phyloP scores from a whole-genome alignment of 2,329 filamentous ascomycete genomes.

The Xylaria sp. region DNA sequence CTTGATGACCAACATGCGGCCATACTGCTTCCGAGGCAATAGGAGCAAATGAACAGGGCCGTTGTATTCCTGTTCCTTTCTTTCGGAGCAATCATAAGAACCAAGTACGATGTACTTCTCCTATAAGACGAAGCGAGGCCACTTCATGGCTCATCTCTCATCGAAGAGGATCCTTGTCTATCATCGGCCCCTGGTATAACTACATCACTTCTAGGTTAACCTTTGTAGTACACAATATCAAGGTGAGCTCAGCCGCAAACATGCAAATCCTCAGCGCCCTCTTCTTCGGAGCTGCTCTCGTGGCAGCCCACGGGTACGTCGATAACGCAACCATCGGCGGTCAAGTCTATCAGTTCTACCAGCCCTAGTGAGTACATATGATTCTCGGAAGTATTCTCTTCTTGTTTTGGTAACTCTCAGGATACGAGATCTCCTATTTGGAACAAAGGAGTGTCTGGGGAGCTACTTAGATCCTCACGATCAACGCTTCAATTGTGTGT shows the following conservation, averaged over 20 bases:
- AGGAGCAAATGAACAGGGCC: background rate
- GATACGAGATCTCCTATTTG: background rate
- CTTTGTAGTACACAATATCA: background rate
- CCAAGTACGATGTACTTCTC: background rate
- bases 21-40: constrained; percentile 16
- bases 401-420: too few relatives aligned
- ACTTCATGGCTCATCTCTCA: background rate
- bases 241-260: background rate
- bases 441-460: background rate
- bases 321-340: constrained; percentile 57
- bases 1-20: constrained; percentile 2
- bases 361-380: constrained; percentile 31
- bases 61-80: background rate
- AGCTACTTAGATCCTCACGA: background rate
- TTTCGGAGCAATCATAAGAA: background rate
- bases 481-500: background rate
- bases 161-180: background rate
- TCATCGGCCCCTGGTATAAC: background rate
- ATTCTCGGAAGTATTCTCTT: too few relatives aligned
- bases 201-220: background rate
- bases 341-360: constrained; percentile 52
- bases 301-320: constrained; percentile 61
- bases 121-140: constrained; percentile 5
- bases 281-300: constrained; percentile 51
- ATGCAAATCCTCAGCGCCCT: constrained; percentile 49